A percentile compares a stretch with the other conserved stretches of the same genome.
Evolutionary conservation across 768 basidiomycete genomes (phyloP).

Genomic region (Serendipita sp.): DNA sequence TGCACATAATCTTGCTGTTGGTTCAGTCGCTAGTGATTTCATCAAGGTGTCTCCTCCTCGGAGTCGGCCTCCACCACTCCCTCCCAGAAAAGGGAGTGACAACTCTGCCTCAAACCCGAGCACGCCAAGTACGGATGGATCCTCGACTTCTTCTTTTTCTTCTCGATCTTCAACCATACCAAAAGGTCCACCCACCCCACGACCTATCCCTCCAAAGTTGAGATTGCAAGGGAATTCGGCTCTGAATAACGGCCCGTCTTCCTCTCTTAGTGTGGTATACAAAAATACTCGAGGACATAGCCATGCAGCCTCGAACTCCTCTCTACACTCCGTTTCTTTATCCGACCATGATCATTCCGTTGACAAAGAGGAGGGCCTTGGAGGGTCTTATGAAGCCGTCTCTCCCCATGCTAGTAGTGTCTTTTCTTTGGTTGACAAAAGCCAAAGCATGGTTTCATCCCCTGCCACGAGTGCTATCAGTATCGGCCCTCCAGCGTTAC

Average conservation of each 20-base stretch:
- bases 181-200: not conserved
- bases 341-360: slow-evolving; percentile 32
- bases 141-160: not conserved
- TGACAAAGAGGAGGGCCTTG: slow-evolving; percentile 37
- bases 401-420: slow-evolving; percentile 37
- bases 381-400: slow-evolving; percentile 58
- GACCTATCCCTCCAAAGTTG: not conserved
- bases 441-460: slow-evolving; percentile 32
- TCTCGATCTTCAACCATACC: not conserved
- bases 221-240: not conserved
- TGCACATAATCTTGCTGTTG: slow-evolving; percentile 1
- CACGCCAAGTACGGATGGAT: not conserved
- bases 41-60: not conserved
- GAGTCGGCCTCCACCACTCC: not conserved
- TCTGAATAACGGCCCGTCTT: not conserved
- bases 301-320: slow-evolving; percentile 57
- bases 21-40: slow-evolving; percentile 1
- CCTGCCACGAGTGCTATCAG: slow-evolving; percentile 14
- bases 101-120: not conserved
- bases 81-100: not conserved
- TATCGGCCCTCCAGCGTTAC: not conserved
- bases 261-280: not conserved
- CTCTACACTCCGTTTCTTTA: slow-evolving; percentile 69
- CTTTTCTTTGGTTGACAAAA: slow-evolving; percentile 29
- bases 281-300: slow-evolving; percentile 30